These are phyloP conservation scores for Solanum paucissectum DNA, from an alignment of 257 asterid species.

Conservation along the genomic window DNA sequence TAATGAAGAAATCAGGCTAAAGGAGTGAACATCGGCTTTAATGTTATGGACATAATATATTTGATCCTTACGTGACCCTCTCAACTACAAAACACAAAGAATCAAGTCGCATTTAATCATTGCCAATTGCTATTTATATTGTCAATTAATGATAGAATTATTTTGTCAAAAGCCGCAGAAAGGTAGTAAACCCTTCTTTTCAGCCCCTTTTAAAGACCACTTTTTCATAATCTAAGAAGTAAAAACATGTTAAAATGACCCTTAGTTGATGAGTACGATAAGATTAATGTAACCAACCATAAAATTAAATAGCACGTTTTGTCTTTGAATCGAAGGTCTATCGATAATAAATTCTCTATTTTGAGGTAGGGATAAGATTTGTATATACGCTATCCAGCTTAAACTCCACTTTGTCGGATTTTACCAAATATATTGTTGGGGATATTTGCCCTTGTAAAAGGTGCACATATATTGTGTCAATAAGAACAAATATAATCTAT, in stretches of 20 bases:
- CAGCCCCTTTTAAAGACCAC: background rate
- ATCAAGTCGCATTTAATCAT: constrained; percentile 1
- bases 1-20: constrained; percentile 14
- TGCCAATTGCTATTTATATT: background rate
- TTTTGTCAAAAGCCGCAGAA: background rate
- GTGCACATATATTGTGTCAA: background rate
- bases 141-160: background rate
- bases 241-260: background rate
- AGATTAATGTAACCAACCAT: background rate
- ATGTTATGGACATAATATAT: background rate
- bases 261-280: background rate
- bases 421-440: too few relatives aligned
- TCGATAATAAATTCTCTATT: background rate
- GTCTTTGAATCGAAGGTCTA: too few relatives aligned
- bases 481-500: background rate
- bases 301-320: too few relatives aligned
- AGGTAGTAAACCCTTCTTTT: background rate
- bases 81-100: background rate
- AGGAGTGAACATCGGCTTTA: constrained; percentile 13
- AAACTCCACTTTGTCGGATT: rapidly evolving
- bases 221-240: constrained; percentile 20
- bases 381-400: too few relatives aligned
- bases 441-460: background rate
- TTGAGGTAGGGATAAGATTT: rapidly evolving
- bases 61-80: background rate